Conservation (phyloP, 306 rosid genomes). For the Cucumis melo region DNA sequence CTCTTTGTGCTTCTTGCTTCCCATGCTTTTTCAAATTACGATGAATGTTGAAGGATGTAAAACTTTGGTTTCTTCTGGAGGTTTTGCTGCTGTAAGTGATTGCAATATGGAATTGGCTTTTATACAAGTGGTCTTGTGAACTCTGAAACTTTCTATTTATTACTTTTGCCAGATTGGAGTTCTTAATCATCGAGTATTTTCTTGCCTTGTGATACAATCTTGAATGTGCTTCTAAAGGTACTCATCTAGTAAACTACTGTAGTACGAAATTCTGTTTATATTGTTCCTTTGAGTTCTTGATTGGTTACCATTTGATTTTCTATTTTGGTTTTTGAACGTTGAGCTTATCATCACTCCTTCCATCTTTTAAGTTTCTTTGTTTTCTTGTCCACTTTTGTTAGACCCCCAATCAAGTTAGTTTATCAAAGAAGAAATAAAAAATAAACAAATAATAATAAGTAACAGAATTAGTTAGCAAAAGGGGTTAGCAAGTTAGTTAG, state of each 20-base stretch:
- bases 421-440: too few species aligned
- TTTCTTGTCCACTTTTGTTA: too few species aligned
- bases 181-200: slow-evolving; percentile 13
- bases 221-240: slow-evolving; percentile 81
- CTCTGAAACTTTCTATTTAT: neutral
- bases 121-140: neutral
- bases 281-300: too few species aligned
- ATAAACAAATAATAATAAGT: too few species aligned
- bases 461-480: too few species aligned
- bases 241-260: slow-evolving; percentile 5
- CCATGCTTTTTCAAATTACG: slow-evolving; percentile 69
- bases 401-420: too few species aligned
- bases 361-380: too few species aligned
- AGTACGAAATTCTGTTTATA: neutral
- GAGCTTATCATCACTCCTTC: too few species aligned
- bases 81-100: slow-evolving; percentile 55
- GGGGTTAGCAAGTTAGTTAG: too few species aligned
- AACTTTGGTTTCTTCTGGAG: slow-evolving; percentile 52
- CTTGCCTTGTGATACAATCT: slow-evolving; percentile 76
- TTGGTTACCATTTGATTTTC: too few species aligned
- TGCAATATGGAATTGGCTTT: neutral
- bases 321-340: too few species aligned
- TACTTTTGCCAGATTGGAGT: neutral
- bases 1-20: slow-evolving; percentile 74
- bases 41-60: slow-evolving; percentile 67